These are phyloP conservation scores for Leucosporidium creatinivorum DNA, from an alignment of 768 basidiomycete genomes.

Conservation along the genomic window DNA sequence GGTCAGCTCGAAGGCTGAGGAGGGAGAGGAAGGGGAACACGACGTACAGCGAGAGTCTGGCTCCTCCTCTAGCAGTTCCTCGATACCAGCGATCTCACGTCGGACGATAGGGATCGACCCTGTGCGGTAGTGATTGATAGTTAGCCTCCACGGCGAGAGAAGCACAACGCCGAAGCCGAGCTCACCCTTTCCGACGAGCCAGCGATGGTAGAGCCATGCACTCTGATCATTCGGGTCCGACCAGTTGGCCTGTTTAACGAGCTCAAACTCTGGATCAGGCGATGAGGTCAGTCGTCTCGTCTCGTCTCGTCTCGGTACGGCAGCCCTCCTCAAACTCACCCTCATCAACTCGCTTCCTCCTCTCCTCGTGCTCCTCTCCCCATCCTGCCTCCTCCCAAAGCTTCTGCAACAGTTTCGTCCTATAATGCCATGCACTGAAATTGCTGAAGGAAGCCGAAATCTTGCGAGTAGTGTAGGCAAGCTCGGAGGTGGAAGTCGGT, in stretches of 20 bases:
- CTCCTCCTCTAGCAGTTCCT: slow-evolving; percentile 77
- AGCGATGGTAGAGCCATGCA: slow-evolving; percentile 98
- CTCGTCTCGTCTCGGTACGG: not conserved
- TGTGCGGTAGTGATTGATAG: slow-evolving; percentile 36
- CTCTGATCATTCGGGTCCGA: slow-evolving; percentile 95
- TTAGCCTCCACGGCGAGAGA: too few relatives aligned
- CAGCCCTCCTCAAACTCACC: slow-evolving; percentile 47
- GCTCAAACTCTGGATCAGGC: slow-evolving; percentile 65
- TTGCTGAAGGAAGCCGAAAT: slow-evolving; percentile 93
- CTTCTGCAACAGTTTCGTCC: slow-evolving; percentile 62
- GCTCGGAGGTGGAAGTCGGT: slow-evolving; percentile 55
- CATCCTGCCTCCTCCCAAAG: slow-evolving; percentile 54
- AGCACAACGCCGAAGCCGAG: not conserved
- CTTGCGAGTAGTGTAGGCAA: slow-evolving; percentile 78
- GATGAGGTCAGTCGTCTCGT: not conserved
- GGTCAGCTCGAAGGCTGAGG: not conserved
- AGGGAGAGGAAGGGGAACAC: not conserved
- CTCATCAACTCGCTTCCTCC: slow-evolving; percentile 56
- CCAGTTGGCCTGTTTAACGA: slow-evolving; percentile 88
- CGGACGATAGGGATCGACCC: slow-evolving; percentile 59
- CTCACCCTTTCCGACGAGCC: slow-evolving; percentile 77
- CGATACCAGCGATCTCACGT: slow-evolving; percentile 68
- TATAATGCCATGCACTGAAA: slow-evolving; percentile 98
- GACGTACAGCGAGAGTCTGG: slow-evolving; percentile 83
- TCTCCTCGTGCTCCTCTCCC: slow-evolving; percentile 47